Conservation (phyloP, 768 basidiomycete genomes). For the Kondoa malvinella region DNA sequence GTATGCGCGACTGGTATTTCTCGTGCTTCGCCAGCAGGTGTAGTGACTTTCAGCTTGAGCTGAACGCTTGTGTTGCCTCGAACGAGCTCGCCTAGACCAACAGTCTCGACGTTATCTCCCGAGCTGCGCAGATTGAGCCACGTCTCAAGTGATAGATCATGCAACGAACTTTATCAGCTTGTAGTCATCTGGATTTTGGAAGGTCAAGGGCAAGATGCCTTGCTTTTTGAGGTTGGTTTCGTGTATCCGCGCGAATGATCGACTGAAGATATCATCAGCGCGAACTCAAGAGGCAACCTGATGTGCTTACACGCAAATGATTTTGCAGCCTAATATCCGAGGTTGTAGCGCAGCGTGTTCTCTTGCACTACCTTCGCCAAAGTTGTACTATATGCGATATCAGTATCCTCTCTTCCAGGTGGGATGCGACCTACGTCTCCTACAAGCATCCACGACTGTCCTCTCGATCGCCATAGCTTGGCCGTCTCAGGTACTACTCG, state of each 20-base stretch:
- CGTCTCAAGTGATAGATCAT: neutral
- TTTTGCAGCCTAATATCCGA: slow-evolving; percentile 38
- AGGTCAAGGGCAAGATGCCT: slow-evolving; percentile 91
- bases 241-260: slow-evolving; percentile 95
- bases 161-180: slow-evolving; percentile 39
- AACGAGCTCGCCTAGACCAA: slow-evolving; percentile 55
- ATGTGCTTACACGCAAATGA: slow-evolving; percentile 27
- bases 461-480: slow-evolving; percentile 64
- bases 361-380: slow-evolving; percentile 92
- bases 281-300: neutral
- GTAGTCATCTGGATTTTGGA: slow-evolving; percentile 72
- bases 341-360: slow-evolving; percentile 97
- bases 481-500: slow-evolving; percentile 84
- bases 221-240: slow-evolving; percentile 75
- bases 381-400: slow-evolving; percentile 40
- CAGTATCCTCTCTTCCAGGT: neutral
- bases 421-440: slow-evolving; percentile 43
- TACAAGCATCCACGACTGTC: slow-evolving; percentile 84
- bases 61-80: slow-evolving; percentile 28
- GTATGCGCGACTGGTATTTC: slow-evolving; percentile 15
- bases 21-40: slow-evolving; percentile 24
- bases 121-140: slow-evolving; percentile 29
- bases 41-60: slow-evolving; percentile 47
- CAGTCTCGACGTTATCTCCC: slow-evolving; percentile 65
- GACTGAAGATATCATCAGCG: slow-evolving; percentile 28